Base-by-base conservation (phyloP, 768 basidiomycete genomes). In the Leccinum uliginosum region DNA sequence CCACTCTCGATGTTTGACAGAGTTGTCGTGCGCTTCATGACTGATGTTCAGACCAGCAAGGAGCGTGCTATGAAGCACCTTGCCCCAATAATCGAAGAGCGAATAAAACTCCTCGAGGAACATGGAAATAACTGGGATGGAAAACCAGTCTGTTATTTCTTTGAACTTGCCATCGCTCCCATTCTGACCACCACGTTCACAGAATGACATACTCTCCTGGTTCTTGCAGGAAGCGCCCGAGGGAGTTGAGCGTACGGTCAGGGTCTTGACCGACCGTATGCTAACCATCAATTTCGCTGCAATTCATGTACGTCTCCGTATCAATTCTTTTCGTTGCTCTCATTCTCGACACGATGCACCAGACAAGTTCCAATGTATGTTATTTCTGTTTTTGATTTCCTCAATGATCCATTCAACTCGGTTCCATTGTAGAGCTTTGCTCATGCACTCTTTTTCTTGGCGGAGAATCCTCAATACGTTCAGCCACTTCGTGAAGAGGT, bases 231-330 rank as follows among this genome's bases (percentile, higher is more conserved):
- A 32, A 21, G 29, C 48, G n/a, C 23, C 45, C 23, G 19, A 56
- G 8, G 51, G 46, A 6, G 19, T 17, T 1, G 46, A 56, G 19
- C 32, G 14, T 21, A 56, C 40, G 1, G 6, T 38, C 3, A 10
- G 23, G 15, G 4, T 4, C 14, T 56, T 56, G 54, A 49, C 51
- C 3, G 10, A 3, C 5, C 50, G 52, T 32, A 15, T 53, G 3
- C 10, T 53, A 6, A n/a, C 9, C 9, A 15, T 46, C 19, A 53
- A 53, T 10, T 53, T 53, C 21, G 44, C 52, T 2, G 43, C 43
- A 5, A 30, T 53, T n/a, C 65, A 63, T 48, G 71, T 70, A 27
- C 17, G 63, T 53, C 32, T 35, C 10, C 8, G 6, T 12, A 3
- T 27, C 2, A 8, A 6, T 12, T 12, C 12, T 17, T 4, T 52